Conservation (phyloP, 2,329 filamentous ascomycete species). For the Catunica adiposa region DNA sequence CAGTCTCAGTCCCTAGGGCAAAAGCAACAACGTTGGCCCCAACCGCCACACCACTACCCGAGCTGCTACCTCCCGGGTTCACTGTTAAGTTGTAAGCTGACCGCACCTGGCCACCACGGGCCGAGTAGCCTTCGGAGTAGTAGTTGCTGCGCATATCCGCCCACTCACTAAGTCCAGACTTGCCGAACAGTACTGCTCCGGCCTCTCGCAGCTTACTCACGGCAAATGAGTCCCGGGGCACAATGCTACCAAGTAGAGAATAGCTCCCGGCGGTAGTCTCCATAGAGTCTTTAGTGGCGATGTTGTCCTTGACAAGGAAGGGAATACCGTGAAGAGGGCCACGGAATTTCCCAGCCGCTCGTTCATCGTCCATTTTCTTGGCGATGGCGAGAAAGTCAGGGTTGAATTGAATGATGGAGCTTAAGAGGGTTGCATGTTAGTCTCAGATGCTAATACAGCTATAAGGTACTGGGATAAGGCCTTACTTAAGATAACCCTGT, state of each 20-base stretch:
- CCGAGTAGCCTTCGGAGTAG: slow-evolving; percentile 52
- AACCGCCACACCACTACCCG: slow-evolving; percentile 49
- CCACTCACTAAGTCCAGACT: slow-evolving; percentile 58
- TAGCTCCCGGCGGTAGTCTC: slow-evolving; percentile 58
- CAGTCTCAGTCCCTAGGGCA: slow-evolving; percentile 57
- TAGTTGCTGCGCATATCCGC: slow-evolving; percentile 52
- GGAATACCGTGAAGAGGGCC: slow-evolving; percentile 60
- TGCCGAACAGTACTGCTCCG: slow-evolving; percentile 53
- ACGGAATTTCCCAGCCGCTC: slow-evolving; percentile 36
- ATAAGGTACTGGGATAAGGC: background rate
- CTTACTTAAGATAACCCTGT: slow-evolving; percentile 46
- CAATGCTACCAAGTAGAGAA: slow-evolving; percentile 47
- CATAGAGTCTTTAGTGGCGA: slow-evolving; percentile 51
- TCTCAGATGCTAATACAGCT: background rate
- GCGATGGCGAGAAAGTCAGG: slow-evolving; percentile 51
- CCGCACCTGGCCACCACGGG: slow-evolving; percentile 45
- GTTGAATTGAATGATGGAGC: slow-evolving; percentile 48
- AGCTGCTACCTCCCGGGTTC: slow-evolving; percentile 52
- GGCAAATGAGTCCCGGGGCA: slow-evolving; percentile 51
- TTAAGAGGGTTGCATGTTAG: slow-evolving; percentile 17
- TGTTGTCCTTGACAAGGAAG: slow-evolving; percentile 59
- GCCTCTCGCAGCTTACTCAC: slow-evolving; percentile 44
- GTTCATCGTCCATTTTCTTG: slow-evolving; percentile 40
- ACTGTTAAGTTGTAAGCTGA: slow-evolving; percentile 52
- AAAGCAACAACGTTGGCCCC: slow-evolving; percentile 46